These are phyloP conservation scores for Pichia sporocuriosa DNA, from an alignment of 805 yeast species.

Conservation along the genomic window DNA sequence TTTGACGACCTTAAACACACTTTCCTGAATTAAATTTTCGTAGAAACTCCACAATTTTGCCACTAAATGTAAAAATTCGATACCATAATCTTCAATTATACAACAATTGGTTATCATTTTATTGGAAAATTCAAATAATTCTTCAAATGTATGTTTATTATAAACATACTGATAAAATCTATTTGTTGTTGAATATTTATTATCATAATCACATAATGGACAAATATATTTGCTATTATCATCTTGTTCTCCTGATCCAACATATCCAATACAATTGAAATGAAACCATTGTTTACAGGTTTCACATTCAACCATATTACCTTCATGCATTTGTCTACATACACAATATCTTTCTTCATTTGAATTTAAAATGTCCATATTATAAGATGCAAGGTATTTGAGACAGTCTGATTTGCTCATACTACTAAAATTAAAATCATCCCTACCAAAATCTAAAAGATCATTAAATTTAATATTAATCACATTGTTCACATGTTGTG, in stretches of 20 bases:
- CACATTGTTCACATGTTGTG: neutral
- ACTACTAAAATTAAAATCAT: conserved; percentile 9
- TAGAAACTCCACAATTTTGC: neutral
- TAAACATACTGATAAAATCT: conserved; percentile 9
- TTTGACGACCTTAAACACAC: neutral
- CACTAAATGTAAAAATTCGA: conserved; percentile 1
- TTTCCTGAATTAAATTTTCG: neutral
- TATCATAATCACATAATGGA: conserved; percentile 43
- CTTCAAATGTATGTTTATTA: conserved; percentile 2
- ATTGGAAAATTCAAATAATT: neutral
- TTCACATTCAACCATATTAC: conserved; percentile 67
- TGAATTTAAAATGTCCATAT: conserved; percentile 17
- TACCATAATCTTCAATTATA: neutral
- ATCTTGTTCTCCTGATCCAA: conserved; percentile 22
- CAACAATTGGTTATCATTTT: neutral
- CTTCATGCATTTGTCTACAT: conserved; percentile 52
- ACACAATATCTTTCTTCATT: conserved; percentile 40
- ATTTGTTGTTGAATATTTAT: conserved; percentile 16
- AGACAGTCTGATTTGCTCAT: conserved; percentile 7
- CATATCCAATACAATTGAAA: conserved; percentile 44
- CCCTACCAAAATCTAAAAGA: conserved; percentile 6
- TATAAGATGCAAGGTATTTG: conserved; percentile 5
- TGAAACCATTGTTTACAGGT: conserved; percentile 70
- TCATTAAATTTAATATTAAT: conserved; percentile 7
- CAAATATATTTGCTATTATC: conserved; percentile 39